Conservation (phyloP, 352 stramenopile species). For the Elongisporangium anandrum region DNA sequence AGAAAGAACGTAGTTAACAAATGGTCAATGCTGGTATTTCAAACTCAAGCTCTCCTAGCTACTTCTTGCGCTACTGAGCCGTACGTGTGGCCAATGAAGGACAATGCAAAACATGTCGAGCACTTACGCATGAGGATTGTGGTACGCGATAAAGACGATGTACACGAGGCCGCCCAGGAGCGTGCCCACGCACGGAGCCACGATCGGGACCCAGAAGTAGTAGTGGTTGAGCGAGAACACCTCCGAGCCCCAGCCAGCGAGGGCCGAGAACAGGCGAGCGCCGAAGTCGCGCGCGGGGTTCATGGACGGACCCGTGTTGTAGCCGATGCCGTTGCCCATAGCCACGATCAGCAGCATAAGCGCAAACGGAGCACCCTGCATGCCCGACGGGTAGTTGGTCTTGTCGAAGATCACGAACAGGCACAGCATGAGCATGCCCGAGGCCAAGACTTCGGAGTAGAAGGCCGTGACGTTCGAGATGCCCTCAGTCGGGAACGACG, state of each 20-base stretch:
- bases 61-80: no score
- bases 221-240: slow-evolving; percentile 35
- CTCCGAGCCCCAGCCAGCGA: slow-evolving; percentile 36
- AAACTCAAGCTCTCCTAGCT: background rate
- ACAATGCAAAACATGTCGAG: background rate
- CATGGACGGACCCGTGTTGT: slow-evolving; percentile 25
- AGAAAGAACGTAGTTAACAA: background rate
- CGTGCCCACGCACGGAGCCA: slow-evolving; percentile 34
- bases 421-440: slow-evolving; percentile 21
- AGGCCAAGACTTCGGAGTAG: slow-evolving; percentile 26
- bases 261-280: slow-evolving; percentile 28
- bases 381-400: slow-evolving; percentile 20
- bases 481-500: slow-evolving; percentile 22
- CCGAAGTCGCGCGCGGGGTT: slow-evolving; percentile 38
- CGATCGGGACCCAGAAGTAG: slow-evolving; percentile 58
- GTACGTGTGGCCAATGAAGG: background rate
- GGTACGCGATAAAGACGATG: slow-evolving; percentile 26
- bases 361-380: slow-evolving; percentile 11
- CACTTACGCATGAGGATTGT: slow-evolving; percentile 21
- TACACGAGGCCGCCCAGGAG: slow-evolving; percentile 26
- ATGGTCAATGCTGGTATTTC: background rate
- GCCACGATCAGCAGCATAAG: slow-evolving; percentile 5
- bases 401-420: slow-evolving; percentile 23
- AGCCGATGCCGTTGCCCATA: slow-evolving; percentile 17
- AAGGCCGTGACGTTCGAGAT: slow-evolving; percentile 30